These are phyloP conservation scores for Agaricus sinodeliciosus DNA, from an alignment of 768 basidiomycete genomes.

Conservation along the genomic window DNA sequence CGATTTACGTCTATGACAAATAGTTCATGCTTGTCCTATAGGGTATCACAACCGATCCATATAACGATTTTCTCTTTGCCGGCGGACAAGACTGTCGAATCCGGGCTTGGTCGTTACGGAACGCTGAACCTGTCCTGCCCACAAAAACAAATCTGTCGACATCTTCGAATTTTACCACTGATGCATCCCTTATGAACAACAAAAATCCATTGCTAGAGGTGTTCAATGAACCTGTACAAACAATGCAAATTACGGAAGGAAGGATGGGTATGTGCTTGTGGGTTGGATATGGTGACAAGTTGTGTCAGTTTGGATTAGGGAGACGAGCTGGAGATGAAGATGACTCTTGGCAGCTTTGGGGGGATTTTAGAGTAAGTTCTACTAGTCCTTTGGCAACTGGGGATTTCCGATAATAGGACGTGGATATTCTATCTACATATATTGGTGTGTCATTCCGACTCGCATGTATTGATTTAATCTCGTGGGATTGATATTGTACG, in stretches of 20 bases:
- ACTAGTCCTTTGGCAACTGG: no score
- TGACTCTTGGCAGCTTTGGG: neutral
- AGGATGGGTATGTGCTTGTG: constrained; percentile 38
- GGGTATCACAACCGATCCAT: constrained; percentile 57
- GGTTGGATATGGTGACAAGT: constrained; percentile 37
- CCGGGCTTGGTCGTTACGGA: constrained; percentile 62
- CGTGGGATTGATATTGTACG: no score
- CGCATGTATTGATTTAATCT: no score
- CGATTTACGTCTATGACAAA: neutral
- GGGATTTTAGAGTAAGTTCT: neutral
- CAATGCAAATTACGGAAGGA: constrained; percentile 45
- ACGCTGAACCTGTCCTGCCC: constrained; percentile 36
- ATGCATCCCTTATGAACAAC: neutral
- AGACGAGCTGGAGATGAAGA: constrained; percentile 16
- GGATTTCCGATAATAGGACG: no score
- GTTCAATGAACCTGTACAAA: constrained; percentile 33
- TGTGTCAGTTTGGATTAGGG: constrained; percentile 48
- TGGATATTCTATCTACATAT: no score
- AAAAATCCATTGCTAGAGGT: constrained; percentile 24
- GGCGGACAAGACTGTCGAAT: constrained; percentile 62
- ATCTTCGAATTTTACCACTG: neutral
- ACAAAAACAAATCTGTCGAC: constrained; percentile 5
- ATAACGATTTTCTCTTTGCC: constrained; percentile 55
- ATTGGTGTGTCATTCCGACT: no score
- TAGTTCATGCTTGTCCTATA: constrained; percentile 18